Conservation (phyloP, 805 yeast species). For the Wickerhamiella qilinensis region DNA sequence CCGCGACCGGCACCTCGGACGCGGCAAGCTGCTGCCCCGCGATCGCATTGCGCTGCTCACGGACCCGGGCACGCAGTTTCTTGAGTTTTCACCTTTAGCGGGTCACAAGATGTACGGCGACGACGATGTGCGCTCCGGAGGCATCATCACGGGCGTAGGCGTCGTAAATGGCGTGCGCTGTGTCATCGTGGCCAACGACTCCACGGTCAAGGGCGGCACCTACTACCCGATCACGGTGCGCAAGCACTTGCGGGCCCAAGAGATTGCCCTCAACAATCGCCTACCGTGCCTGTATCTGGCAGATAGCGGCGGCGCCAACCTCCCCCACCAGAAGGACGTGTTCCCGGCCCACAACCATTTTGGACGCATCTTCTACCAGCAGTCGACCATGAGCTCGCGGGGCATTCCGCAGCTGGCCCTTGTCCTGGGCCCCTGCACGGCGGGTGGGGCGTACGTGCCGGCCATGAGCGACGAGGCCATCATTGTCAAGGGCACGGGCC, state of each 20-base stretch:
- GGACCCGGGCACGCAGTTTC: conserved; percentile 19
- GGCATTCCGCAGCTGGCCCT: conserved; percentile 20
- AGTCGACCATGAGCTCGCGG: conserved; percentile 18
- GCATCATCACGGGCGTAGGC: conserved; percentile 21
- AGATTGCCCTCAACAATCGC: conserved; percentile 19
- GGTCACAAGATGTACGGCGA: conserved; percentile 19
- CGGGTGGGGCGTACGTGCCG: conserved; percentile 23
- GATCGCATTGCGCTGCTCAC: conserved; percentile 18
- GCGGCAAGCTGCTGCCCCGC: conserved; percentile 19
- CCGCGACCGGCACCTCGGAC: conserved; percentile 15
- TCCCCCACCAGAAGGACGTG: conserved; percentile 22
- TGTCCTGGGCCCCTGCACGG: conserved; percentile 22
- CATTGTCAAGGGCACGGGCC: conserved; percentile 20
- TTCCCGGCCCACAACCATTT: conserved; percentile 22
- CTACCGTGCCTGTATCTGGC: conserved; percentile 19
- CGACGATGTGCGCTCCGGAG: conserved; percentile 21
- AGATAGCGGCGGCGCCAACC: conserved; percentile 22
- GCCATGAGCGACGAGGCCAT: conserved; percentile 22
- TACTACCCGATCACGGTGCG: conserved; percentile 22
- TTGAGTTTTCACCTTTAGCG: conserved; percentile 19
- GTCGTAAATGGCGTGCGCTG: conserved; percentile 18
- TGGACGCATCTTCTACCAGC: conserved; percentile 21
- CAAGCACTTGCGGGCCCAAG: conserved; percentile 21
- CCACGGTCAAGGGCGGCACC: conserved; percentile 22
- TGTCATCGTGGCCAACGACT: conserved; percentile 20